Conservation (phyloP, 306 rosid genomes). For the Albizia julibrissin region DNA sequence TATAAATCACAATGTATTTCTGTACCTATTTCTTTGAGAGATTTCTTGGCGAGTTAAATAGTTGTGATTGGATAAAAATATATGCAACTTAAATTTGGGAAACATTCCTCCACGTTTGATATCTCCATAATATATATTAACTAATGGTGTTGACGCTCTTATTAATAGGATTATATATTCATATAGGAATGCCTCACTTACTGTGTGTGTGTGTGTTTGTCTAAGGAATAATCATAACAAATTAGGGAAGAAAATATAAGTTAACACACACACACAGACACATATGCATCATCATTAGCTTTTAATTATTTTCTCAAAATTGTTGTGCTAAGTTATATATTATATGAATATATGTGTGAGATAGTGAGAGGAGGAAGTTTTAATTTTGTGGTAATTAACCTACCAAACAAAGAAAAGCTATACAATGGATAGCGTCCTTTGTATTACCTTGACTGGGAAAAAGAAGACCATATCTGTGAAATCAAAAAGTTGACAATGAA, state of each 20-base stretch:
- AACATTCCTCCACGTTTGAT: too few relatives aligned
- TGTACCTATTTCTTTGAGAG: neutral
- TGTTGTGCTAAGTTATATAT: neutral
- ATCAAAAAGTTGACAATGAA: neutral
- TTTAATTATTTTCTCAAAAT: neutral
- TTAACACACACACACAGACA: too few relatives aligned
- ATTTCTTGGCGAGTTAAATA: neutral
- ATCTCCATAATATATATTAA: too few relatives aligned
- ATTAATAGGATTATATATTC: neutral
- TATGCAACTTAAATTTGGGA: too few relatives aligned
- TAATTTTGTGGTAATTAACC: neutral
- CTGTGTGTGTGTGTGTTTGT: too few relatives aligned
- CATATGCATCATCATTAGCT: neutral
- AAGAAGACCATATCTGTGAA: neutral
- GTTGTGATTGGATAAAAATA: neutral
- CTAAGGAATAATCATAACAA: too few relatives aligned
- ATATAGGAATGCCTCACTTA: neutral
- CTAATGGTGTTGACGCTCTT: neutral
- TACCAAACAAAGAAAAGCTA: neutral
- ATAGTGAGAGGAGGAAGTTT: neutral
- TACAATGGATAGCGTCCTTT: neutral
- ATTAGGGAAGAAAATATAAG: too few relatives aligned
- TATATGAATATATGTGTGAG: neutral
- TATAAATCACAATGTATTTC: neutral
- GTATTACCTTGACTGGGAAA: neutral